Evolutionary conservation across 495 filamentous ascomycete genomes (phyloP), one percentile per base, ranked within the genome.

Genomic region (Penicillium longicatenatum): DNA sequence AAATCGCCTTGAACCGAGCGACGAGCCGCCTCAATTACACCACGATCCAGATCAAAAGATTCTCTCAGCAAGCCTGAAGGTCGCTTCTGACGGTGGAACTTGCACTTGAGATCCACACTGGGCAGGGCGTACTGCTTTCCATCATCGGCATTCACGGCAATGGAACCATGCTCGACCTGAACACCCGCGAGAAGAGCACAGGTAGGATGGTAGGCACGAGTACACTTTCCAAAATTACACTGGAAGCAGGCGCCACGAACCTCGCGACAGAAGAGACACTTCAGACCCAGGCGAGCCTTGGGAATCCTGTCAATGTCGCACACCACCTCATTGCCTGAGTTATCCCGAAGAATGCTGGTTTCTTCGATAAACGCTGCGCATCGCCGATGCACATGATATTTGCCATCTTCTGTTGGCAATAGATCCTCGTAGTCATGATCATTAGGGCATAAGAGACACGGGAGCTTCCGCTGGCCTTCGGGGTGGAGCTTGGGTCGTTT

Each of bases 241-340:
- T 99, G 94, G 78, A 99, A 96, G 73, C 93, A 96, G 16, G 92
- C 89, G 26, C 94, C 94, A 58, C 88, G 91, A 68, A 92, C 94
- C 47, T 91, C 93, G 35, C 92, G 90, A 68, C 94, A 99, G 72
- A 91, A 96, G 49, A 93, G 85, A 73, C 94, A 99, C 69, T 93
- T 96, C 55, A 98, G 84, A 9, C 94, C 92, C 63, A 94, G 72
- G 11, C 94, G 88, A 55, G 86, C 92, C 72, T 94, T 96, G 62
- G 90, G 84, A 67, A 98, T 92, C 54, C 82, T 82, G 19, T 84
- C 84, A 46, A 95, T 83, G 57, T 92, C 91, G 55, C 82, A 88
- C 21, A 97, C 82, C 14, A 84, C 82, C 61, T 94, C 90, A 45
- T 79, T 77, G 24, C 87, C 90, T 31, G 85, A 75, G 16, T 82